These are phyloP conservation scores for Fraxinus platypoda DNA, from an alignment of 305 asterid species.

Conservation along the genomic window DNA sequence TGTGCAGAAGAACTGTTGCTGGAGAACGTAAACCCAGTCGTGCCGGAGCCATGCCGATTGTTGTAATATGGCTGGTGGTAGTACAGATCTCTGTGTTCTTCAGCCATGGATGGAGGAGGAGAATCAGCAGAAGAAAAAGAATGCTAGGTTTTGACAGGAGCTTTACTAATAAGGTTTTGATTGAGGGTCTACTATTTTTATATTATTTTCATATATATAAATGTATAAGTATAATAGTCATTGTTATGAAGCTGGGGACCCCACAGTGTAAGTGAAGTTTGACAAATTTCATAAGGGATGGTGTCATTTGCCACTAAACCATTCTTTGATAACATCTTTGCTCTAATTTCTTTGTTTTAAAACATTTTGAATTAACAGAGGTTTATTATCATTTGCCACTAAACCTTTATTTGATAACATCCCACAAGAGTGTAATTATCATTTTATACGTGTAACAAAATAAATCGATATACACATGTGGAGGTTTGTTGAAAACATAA, in stretches of 20 bases:
- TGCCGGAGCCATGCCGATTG: slow-evolving; percentile 8
- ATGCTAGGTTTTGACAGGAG: slow-evolving; percentile 41
- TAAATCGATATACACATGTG: not conserved
- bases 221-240: not conserved
- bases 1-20: slow-evolving; percentile 14
- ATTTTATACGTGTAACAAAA: not conserved
- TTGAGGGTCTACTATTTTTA: slow-evolving; percentile 25
- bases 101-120: slow-evolving; percentile 49
- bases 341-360: not conserved
- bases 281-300: slow-evolving; percentile 35
- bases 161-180: slow-evolving; percentile 40
- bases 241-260: slow-evolving; percentile 22
- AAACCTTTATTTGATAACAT: too few species aligned
- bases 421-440: too few species aligned
- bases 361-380: not conserved
- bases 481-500: not conserved
- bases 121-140: slow-evolving; percentile 19
- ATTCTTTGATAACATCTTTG: not conserved
- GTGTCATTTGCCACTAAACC: slow-evolving; percentile 19
- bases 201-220: not conserved
- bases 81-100: slow-evolving; percentile 47
- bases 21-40: slow-evolving; percentile 31
- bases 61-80: slow-evolving; percentile 57
- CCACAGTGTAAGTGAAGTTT: slow-evolving; percentile 44
- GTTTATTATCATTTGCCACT: too few species aligned